Evolutionary conservation across 441 rosid genomes (phyloP).

Genomic region (Corymbia citriodora): DNA sequence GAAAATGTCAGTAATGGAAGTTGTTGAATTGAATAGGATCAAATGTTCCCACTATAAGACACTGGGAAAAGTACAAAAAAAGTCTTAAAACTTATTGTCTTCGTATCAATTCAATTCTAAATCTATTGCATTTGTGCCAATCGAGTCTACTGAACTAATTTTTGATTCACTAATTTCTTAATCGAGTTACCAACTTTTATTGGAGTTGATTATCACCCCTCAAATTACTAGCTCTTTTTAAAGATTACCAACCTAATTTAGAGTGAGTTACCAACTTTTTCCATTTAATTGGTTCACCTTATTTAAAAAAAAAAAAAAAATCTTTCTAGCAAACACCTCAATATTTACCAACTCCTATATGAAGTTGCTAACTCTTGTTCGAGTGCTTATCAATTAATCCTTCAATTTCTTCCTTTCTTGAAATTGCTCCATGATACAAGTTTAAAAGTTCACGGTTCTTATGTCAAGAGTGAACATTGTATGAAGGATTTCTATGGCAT

Average conservation of each 20-base stretch:
- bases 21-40: neutral
- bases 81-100: neutral
- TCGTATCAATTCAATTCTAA: accelerated
- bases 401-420: neutral
- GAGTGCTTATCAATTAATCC: neutral
- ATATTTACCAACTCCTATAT: neutral
- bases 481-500: neutral
- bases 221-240: neutral
- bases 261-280: neutral
- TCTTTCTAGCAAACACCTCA: neutral
- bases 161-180: too few relatives aligned
- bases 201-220: neutral
- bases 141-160: accelerated
- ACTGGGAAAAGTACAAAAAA: accelerated
- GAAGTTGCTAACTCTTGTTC: neutral
- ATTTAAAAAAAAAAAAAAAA: too few relatives aligned
- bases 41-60: neutral
- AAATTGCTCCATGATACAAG: neutral
- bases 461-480: neutral
- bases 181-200: neutral
- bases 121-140: neutral
- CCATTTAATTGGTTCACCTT: neutral
- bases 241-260: neutral
- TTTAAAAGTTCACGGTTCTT: neutral
- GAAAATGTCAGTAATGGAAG: neutral